A percentile compares a stretch with the other conserved stretches of the same genome.
Evolutionary conservation across 306 rosid species (phyloP).

Genomic region (Arachis hypogaea): DNA sequence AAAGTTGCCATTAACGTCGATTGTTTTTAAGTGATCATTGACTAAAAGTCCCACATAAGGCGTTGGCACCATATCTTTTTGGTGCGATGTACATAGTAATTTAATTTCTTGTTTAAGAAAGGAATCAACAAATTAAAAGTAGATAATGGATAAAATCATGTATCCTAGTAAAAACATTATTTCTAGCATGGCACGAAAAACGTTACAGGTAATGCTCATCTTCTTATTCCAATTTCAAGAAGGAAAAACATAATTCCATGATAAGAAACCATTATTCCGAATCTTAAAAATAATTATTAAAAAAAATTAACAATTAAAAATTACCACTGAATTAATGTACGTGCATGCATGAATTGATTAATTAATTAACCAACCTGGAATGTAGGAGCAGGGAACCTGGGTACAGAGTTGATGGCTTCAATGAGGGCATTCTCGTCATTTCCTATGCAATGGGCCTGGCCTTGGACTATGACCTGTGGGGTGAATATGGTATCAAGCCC

Average conservation of each 20-base stretch:
- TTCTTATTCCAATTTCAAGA: not conserved
- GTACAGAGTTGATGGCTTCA: constrained; percentile 49
- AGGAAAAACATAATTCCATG: not conserved
- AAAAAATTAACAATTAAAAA: no score
- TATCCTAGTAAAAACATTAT: not conserved
- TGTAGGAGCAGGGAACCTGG: constrained; percentile 62
- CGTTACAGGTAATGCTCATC: not conserved
- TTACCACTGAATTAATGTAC: not conserved
- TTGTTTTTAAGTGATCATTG: not conserved
- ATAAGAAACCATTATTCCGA: not conserved
- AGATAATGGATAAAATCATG: not conserved
- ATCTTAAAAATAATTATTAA: no score
- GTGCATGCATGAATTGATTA: not conserved
- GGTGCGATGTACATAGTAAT: not conserved
- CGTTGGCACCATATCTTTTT: not conserved
- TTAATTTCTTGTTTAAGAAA: not conserved
- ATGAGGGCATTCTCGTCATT: constrained; percentile 69
- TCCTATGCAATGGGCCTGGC: constrained; percentile 68
- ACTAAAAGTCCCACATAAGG: not conserved
- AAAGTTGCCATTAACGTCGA: not conserved
- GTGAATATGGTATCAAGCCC: constrained; percentile 78
- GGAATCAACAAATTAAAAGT: not conserved
- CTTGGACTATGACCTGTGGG: constrained; percentile 85
- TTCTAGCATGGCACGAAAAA: not conserved
- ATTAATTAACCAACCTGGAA: constrained; percentile 56